Percentiles rank a stretch among this genome's conserved stretches.
Conservation (phyloP, 2,329 filamentous ascomycete genomes). For the Fonsecaea multimorphosa region DNA sequence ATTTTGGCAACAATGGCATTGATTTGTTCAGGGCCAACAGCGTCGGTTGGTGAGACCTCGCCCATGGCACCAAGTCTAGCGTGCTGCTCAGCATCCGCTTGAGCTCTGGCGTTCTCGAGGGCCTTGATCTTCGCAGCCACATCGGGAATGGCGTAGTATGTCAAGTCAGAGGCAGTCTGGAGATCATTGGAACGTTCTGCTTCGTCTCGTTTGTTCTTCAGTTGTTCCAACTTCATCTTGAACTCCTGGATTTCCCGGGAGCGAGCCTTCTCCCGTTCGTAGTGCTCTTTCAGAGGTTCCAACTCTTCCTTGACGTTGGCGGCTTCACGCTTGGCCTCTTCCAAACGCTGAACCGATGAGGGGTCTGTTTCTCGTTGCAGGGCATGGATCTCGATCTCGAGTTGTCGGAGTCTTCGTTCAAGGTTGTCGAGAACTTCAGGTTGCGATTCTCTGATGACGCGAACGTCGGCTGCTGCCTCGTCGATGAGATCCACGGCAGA, state of each 20-base stretch:
- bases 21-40: conserved; percentile 96
- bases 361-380: conserved; percentile 93
- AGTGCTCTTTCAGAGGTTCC: conserved; percentile 89
- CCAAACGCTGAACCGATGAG: conserved; percentile 81
- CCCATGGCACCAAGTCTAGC: conserved; percentile 65
- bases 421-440: conserved; percentile 94
- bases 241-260: conserved; percentile 91
- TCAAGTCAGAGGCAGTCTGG: conserved; percentile 85
- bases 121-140: conserved; percentile 79
- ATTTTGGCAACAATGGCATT: conserved; percentile 97
- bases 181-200: conserved; percentile 88
- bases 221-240: conserved; percentile 90
- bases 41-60: conserved; percentile 81
- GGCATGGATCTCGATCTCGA: conserved; percentile 97
- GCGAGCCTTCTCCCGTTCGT: conserved; percentile 88
- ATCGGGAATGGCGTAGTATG: conserved; percentile 97
- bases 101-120: conserved; percentile 80
- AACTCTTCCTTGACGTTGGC: conserved; percentile 95
- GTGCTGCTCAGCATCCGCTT: conserved; percentile 72
- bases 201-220: conserved; percentile 91
- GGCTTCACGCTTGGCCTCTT: conserved; percentile 84
- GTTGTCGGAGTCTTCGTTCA: conserved; percentile 84
- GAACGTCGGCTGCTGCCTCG: conserved; percentile 94
- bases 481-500: conserved; percentile 97
- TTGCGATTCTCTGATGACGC: conserved; percentile 93